A percentile compares a stretch with the other conserved stretches of the same genome.
These are phyloP conservation scores for Coelastrella sp. DNA, from an alignment of 139 green algal species.

Conservation along the genomic window DNA sequence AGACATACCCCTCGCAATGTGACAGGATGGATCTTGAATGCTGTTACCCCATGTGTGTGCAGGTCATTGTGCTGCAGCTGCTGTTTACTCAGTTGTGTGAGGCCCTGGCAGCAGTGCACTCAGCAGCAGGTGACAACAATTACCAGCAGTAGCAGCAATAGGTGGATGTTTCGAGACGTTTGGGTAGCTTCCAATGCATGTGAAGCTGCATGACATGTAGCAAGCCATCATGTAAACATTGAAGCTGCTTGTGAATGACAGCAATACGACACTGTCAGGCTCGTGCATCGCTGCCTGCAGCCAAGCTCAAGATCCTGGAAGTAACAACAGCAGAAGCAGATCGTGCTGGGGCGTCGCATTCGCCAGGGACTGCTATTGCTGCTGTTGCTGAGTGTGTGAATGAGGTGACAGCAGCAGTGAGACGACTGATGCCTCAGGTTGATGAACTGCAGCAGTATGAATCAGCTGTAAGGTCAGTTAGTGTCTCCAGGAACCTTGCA, in stretches of 20 bases:
- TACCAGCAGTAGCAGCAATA: no score
- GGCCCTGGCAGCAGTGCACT: conserved; percentile 32
- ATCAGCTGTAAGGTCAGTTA: not conserved
- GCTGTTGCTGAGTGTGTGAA: not conserved
- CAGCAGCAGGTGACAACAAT: conserved; percentile 18
- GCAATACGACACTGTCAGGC: no score
- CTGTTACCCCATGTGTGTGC: not conserved
- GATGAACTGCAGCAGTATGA: conserved; percentile 5
- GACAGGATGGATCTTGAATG: no score
- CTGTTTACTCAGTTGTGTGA: conserved; percentile 22
- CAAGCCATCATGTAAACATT: no score
- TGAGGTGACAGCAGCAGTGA: not conserved
- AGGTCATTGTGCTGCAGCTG: conserved; percentile 37
- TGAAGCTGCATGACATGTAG: no score
- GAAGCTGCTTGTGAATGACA: no score
- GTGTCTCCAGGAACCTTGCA: not conserved
- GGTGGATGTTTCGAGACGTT: no score
- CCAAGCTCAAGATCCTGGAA: no score
- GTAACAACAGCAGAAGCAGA: not conserved
- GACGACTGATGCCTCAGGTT: not conserved
- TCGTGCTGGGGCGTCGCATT: not conserved
- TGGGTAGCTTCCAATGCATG: no score
- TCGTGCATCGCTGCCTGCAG: no score
- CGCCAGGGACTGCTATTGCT: not conserved
- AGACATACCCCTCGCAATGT: no score